Conservation (phyloP, 139 green algal species). For the Tetraselmis chui region DNA sequence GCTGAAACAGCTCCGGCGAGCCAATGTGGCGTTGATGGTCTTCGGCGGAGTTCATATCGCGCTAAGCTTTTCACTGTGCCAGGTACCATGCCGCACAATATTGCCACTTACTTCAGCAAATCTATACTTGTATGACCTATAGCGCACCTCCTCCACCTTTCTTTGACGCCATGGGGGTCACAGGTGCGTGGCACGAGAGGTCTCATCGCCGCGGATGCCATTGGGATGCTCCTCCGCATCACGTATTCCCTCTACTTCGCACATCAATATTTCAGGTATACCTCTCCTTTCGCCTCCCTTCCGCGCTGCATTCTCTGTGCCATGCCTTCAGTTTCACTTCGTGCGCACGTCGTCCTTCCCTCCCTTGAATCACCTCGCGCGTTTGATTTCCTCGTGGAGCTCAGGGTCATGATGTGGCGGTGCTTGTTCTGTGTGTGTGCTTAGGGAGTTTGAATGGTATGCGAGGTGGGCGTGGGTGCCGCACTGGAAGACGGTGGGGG, state of each 20-base stretch:
- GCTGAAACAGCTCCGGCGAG: background rate
- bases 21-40: conserved; percentile 53
- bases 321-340: too few species aligned
- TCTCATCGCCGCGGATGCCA: conserved; percentile 59
- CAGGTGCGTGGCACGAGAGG: conserved; percentile 18
- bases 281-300: background rate
- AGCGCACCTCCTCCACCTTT: background rate
- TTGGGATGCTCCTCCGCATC: conserved; percentile 76
- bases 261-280: conserved; percentile 5
- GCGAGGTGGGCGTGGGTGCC: too few species aligned
- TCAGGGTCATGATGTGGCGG: too few species aligned
- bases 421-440: too few species aligned
- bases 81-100: too few species aligned
- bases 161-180: background rate
- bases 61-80: conserved; percentile 35
- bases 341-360: too few species aligned
- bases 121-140: background rate
- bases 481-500: too few species aligned
- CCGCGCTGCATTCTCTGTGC: too few species aligned
- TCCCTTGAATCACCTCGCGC: too few species aligned
- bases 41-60: conserved; percentile 45
- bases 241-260: conserved; percentile 51
- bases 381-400: too few species aligned
- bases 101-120: background rate
- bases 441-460: too few species aligned